Percentiles rank a stretch among this genome's conserved stretches.
Evolutionary conservation across 2,329 filamentous ascomycete species (phyloP).

Genomic region (Hypomyces rosellus): DNA sequence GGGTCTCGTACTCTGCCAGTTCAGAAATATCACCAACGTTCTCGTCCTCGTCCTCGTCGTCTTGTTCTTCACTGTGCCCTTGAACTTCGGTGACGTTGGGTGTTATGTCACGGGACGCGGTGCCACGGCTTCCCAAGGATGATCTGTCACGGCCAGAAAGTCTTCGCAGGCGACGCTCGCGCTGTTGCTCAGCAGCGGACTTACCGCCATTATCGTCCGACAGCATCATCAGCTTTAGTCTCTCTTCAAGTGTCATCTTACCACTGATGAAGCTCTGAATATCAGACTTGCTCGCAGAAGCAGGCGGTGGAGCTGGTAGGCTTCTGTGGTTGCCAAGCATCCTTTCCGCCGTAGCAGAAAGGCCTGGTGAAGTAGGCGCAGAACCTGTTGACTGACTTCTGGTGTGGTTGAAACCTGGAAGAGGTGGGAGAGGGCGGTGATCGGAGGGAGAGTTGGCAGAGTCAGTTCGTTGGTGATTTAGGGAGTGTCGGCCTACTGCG

Average conservation of each 20-base stretch:
- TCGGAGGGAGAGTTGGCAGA: slow-evolving; percentile 75
- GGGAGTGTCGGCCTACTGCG: slow-evolving; percentile 44
- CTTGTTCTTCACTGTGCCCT: slow-evolving; percentile 51
- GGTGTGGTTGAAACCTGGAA: slow-evolving; percentile 56
- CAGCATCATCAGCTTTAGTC: slow-evolving; percentile 82
- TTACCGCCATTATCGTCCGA: slow-evolving; percentile 57
- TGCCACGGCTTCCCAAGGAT: slow-evolving; percentile 6
- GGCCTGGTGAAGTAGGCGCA: slow-evolving; percentile 52
- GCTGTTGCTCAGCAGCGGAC: slow-evolving; percentile 57
- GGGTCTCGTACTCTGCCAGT: slow-evolving; percentile 59
- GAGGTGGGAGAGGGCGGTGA: slow-evolving; percentile 76
- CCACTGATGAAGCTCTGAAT: slow-evolving; percentile 67
- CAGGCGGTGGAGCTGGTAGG: slow-evolving; percentile 67
- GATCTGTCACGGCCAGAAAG: slow-evolving; percentile 46
- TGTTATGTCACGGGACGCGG: slow-evolving; percentile 7
- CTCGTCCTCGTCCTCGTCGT: slow-evolving; percentile 52
- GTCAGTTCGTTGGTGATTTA: slow-evolving; percentile 54
- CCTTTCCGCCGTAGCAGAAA: slow-evolving; percentile 66
- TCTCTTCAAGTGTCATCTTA: slow-evolving; percentile 79
- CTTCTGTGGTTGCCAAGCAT: slow-evolving; percentile 60
- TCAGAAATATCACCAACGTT: slow-evolving; percentile 54
- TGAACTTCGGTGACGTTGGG: slow-evolving; percentile 18
- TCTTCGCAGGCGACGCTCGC: slow-evolving; percentile 63
- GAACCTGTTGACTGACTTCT: slow-evolving; percentile 38
- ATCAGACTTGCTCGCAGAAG: slow-evolving; percentile 64